Evolutionary conservation across 2,329 filamentous ascomycete species (phyloP), one percentile per base, ranked within the genome.

Genomic region (Pseudogymnoascus sp.): DNA sequence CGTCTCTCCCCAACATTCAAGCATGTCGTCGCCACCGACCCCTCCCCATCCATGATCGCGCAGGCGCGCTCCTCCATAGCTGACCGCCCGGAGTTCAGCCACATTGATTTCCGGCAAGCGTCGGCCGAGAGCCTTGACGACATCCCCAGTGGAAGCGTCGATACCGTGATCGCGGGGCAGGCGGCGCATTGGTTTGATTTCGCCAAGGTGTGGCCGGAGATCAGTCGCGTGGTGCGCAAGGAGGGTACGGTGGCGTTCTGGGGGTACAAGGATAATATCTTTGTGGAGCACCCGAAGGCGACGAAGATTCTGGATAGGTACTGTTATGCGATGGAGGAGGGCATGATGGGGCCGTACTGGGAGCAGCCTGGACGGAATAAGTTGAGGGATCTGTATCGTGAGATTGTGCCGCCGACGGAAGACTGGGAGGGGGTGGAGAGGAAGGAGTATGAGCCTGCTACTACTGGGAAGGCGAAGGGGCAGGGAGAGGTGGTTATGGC

Each of bases 141-240:
- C 64, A 62, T 87, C 1, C 60, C 70, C 0, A 78, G 81, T 62
- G 74, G 69, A 4, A 78, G 75, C 3, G 71, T 87, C 1, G 85
- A 88, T 69, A 73, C 79, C 65, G 73, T 78, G 1, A 73, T 78
- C 0, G 76, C 78, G 0, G 79, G 74, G 0, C 84, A 88, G 68
- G 79, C 85, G 6, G 83, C 84, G 40, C 86, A 88, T 70, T 88
- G 85, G 85, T 88, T 88, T 70, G 78, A 87, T 69, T 83, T 82
- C 68, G 40, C 65, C 6, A 76, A 74, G 39, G 77, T 80, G 2
- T 88, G 83, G 81, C 77, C 77, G 0, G 80, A 83, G 67, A 70
- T 87, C 62, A 74, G 74, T 8, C 77, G 82, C 10, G 78, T 84
- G 6, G 73, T 87, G 40, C 76, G 80, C 58, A 70, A 72, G 1